Base-by-base conservation (phyloP, 495 filamentous ascomycete genomes). In the Penicillium paxilli region DNA sequence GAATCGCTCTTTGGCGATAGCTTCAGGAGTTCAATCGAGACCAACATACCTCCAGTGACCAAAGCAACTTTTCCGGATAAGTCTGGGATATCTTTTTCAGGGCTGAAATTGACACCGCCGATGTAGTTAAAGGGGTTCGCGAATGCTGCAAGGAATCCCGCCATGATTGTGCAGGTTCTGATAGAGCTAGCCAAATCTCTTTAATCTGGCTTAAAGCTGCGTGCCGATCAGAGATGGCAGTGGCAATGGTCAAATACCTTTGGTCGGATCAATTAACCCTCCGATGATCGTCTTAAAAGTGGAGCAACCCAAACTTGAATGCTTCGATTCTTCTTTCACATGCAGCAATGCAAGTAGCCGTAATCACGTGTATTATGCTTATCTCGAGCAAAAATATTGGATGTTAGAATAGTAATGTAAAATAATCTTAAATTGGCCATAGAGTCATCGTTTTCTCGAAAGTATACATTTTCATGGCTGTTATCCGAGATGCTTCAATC, bases 41-140 rank as follows among this genome's bases (percentile, higher is more conserved):
- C 9, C 3, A 28, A 77, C 82, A 67, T 50, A 81, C 81, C 80
- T 11, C 80, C 83, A 5, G 83, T 86, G 5, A 86, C 65, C 19
- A 85, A 60, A 6, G 82, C 74, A 16, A 83, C 77, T 55, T 78
- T 83, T 9, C 72, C 79, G 1, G 64, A 45, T 7, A 85, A 71
- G 47, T 77, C 67, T 4, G 78, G 75, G 21, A 86, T 83, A 47
- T 84, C 81, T 22, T 41, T 74, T 5, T 79, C 73, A 1, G 68
- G 70, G 12, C 56, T 59, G 52, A 78, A 76, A 35, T 38, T 55
- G 0, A 66, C 58, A n/a, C 62, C 58, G 7, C 64, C 67, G 25
- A 64, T 30, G 49, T 64, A 67, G 19, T 70, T 70, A 25, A 49
- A 53, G 1, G 64, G 56, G 30, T 70, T 67, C 12, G 57, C 33